Evolutionary conservation across 1,284 basidiomycete species (phyloP).

Genomic region (Ganoderma lucidum): DNA sequence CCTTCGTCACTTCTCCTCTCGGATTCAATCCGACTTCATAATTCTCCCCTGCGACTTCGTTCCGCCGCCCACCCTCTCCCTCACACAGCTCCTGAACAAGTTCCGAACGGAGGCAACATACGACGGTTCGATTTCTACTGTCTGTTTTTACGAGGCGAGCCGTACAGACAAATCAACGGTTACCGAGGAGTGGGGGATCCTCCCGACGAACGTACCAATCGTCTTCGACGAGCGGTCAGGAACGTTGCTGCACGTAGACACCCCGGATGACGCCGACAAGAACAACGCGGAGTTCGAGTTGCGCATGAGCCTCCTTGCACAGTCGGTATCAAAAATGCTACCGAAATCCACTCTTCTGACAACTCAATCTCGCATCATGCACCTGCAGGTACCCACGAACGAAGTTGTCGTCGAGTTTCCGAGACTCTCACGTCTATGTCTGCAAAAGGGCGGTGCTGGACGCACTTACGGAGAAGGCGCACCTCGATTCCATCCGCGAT

Average conservation of each 20-base stretch:
- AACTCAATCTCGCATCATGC: slow-evolving; percentile 3
- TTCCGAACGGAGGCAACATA: slow-evolving; percentile 77
- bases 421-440: slow-evolving; percentile 92
- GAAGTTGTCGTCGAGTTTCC: slow-evolving; percentile 73
- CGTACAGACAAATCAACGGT: slow-evolving; percentile 61
- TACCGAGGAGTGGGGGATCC: slow-evolving; percentile 72
- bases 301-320: slow-evolving; percentile 75
- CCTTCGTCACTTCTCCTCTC: slow-evolving; percentile 71
- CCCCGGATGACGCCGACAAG: slow-evolving; percentile 69
- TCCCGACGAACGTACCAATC: slow-evolving; percentile 55
- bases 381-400: slow-evolving; percentile 73
- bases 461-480: slow-evolving; percentile 68
- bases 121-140: slow-evolving; percentile 76
- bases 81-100: slow-evolving; percentile 79
- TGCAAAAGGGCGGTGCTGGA: slow-evolving; percentile 83
- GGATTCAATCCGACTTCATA: slow-evolving; percentile 85
- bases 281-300: slow-evolving; percentile 77
- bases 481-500: slow-evolving; percentile 83
- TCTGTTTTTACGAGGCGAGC: slow-evolving; percentile 76
- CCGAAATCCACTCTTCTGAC: not conserved
- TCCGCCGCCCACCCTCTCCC: slow-evolving; percentile 75
- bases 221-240: slow-evolving; percentile 71
- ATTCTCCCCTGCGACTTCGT: slow-evolving; percentile 93
- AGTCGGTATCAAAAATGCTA: slow-evolving; percentile 47
- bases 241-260: slow-evolving; percentile 78